Evolutionary conservation across 2,329 filamentous ascomycete species (phyloP), one percentile per base, ranked within the genome.

Genomic region (Aspergillus awamori): DNA sequence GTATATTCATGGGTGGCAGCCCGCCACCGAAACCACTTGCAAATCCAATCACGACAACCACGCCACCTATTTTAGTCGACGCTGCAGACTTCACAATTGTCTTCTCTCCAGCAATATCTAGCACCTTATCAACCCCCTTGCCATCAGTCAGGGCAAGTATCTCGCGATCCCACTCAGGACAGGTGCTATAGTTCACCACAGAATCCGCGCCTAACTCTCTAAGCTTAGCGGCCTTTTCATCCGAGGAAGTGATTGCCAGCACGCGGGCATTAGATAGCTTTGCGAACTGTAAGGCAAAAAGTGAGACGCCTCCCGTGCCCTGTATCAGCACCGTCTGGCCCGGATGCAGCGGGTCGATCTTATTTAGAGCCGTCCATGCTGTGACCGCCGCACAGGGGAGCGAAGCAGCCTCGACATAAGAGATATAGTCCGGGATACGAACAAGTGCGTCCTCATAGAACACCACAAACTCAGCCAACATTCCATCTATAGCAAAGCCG

Each of bases 211-310:
- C 78, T 8, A 82, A 75, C 5, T 57, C 47, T 26, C 62, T 64
- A 17, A 69, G 63, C 11, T 51, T 30, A 13, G 63, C 26, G 2
- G 65, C 56, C 41, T 67, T 69, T 20, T 76, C 65, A 59, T 82
- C 78, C 13, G 74, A 78, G 1, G 81, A 81, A 0, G 79, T 81
- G 0, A 79, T 82, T 43, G 80, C 72, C 49, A 81, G 81, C 6
- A 77, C 77, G 2, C 70, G 79, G 0, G 77, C 78, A 5, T 80
- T 81, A 1, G 77, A 77, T 0, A 80, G 81, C 59, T 78, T 79
- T 36, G 79, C 81, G 8, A 81, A 63, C 8, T 75, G 70, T 26
- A 79, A 69, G 4, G 70, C 78, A 0, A 73, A 76, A 30, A 79
- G 64, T 2, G 77, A 76, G 15, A 80, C 75, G 1, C 78, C 79